phyloP scores from a whole-genome alignment of 2,329 filamentous ascomycete genomes.

The Alternaria brassicae region DNA sequence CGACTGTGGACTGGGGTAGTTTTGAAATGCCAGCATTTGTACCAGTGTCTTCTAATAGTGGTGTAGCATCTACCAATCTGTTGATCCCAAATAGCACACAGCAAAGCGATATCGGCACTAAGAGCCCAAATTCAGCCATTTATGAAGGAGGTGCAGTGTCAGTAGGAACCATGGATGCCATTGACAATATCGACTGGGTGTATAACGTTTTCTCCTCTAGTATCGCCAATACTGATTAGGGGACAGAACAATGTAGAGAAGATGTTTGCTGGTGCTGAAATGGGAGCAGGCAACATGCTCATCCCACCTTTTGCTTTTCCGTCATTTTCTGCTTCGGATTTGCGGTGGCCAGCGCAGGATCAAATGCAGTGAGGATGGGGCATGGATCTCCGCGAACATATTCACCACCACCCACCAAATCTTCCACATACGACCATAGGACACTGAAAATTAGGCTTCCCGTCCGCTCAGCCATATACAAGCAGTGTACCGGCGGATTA shows the following conservation, averaged over 20 bases:
- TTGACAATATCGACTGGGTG: constrained; percentile 71
- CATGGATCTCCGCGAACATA: neutral
- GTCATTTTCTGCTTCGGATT: constrained; percentile 32
- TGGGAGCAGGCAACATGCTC: constrained; percentile 36
- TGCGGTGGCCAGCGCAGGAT: constrained; percentile 28
- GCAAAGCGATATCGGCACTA: constrained; percentile 6
- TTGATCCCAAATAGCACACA: neutral
- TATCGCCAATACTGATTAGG: constrained; percentile 3
- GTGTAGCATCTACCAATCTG: neutral
- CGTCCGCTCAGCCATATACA: neutral
- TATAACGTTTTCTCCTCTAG: constrained; percentile 39
- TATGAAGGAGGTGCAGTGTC: neutral
- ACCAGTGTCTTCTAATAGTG: neutral
- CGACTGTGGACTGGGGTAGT: constrained; percentile 34
- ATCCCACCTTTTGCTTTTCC: constrained; percentile 49
- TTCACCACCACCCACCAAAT: neutral
- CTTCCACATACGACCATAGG: neutral
- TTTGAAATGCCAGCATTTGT: constrained; percentile 24
- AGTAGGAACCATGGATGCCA: constrained; percentile 32
- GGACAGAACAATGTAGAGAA: constrained; percentile 56
- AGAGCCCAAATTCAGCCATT: constrained; percentile 3
- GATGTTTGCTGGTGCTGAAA: constrained; percentile 51
- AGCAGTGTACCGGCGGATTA: neutral
- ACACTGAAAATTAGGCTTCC: neutral
- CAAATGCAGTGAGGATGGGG: neutral